A percentile compares a stretch with the other conserved stretches of the same genome.
These are phyloP conservation scores for Pleurotus cornucopiae DNA, from an alignment of 768 basidiomycete genomes.

Conservation along the genomic window DNA sequence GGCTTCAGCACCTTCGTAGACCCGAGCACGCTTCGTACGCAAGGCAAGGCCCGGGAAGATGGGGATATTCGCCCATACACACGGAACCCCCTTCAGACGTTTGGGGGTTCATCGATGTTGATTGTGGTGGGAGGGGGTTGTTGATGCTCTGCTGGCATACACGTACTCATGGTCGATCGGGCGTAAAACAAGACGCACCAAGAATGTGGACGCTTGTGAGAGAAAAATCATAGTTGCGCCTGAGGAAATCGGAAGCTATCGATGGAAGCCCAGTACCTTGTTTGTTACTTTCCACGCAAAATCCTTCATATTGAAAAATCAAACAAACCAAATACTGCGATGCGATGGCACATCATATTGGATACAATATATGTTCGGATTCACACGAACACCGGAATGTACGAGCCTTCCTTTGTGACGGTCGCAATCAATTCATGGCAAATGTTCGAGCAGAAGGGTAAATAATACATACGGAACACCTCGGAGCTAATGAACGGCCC, in stretches of 20 bases:
- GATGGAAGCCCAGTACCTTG: constrained; percentile 2
- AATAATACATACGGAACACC: constrained; percentile 1
- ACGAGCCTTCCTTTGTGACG: not conserved
- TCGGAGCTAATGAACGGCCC: not conserved
- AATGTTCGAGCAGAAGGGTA: not conserved
- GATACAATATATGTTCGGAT: not conserved
- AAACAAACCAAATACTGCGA: not conserved
- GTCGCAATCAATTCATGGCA: not conserved
- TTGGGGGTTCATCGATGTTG: not conserved
- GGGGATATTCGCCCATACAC: not conserved
- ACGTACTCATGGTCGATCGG: not conserved
- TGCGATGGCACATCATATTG: not conserved
- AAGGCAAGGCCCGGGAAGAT: not conserved
- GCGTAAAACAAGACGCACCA: not conserved
- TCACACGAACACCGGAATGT: not conserved
- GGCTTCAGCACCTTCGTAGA: not conserved
- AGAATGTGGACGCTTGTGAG: not conserved
- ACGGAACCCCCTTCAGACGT: not conserved
- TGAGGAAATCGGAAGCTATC: constrained; percentile 1
- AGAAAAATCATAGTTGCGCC: not conserved
- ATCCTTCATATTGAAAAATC: not conserved
- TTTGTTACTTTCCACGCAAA: not conserved
- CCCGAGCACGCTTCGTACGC: constrained; percentile 1
- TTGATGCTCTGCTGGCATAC: not conserved
- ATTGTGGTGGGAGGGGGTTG: not conserved